phyloP scores from a whole-genome alignment of 768 basidiomycete species.

The Scleroderma bovista region DNA sequence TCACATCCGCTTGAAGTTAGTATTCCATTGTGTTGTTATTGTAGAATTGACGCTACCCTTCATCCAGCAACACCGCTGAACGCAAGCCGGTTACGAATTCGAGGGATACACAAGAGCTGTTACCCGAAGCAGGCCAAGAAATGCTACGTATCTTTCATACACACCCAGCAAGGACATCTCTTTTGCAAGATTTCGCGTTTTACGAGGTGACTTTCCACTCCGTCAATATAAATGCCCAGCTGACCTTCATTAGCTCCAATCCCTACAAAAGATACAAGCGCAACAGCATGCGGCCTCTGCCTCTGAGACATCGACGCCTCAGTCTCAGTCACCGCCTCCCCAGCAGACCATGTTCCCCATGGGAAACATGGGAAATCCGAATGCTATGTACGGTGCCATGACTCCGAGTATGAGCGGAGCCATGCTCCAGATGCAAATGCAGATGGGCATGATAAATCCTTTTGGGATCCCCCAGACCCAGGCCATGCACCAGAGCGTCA shows the following conservation, averaged over 20 bases:
- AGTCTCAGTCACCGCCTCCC: constrained; percentile 36
- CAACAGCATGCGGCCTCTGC: constrained; percentile 25
- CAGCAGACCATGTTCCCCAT: constrained; percentile 43
- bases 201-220: constrained; percentile 59
- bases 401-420: constrained; percentile 25
- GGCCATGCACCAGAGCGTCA: constrained; percentile 81
- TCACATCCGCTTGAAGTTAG: constrained; percentile 81
- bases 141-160: constrained; percentile 94
- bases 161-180: constrained; percentile 87
- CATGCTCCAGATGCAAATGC: constrained; percentile 44
- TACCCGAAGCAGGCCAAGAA: constrained; percentile 94
- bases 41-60: constrained; percentile 9
- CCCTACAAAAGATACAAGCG: constrained; percentile 65
- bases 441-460: constrained; percentile 42
- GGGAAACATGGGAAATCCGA: constrained; percentile 40
- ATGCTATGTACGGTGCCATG: constrained; percentile 34
- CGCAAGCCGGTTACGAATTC: constrained; percentile 98
- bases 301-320: constrained; percentile 26
- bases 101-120: constrained; percentile 93
- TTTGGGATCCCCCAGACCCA: constrained; percentile 55
- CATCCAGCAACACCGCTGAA: constrained; percentile 86
- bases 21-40: constrained; percentile 3
- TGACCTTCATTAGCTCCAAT: constrained; percentile 55
- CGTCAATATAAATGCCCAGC: not conserved
- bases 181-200: constrained; percentile 90